Base-by-base conservation (phyloP, 371 early-diverging fungal species). In the Rhizopus delemar region DNA sequence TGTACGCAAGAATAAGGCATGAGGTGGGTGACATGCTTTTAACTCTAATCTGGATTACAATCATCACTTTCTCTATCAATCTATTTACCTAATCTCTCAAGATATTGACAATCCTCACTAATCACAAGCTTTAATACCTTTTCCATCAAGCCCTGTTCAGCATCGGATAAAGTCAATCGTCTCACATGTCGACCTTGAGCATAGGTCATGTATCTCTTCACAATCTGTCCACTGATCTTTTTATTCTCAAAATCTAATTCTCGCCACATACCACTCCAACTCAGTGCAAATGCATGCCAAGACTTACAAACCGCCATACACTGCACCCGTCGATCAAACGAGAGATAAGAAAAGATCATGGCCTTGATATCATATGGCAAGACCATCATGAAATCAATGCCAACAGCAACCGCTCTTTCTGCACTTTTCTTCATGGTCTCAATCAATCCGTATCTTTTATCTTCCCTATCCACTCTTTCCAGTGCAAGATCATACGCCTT, bases 241-340 rank as follows among this genome's bases (percentile, higher is more conserved):
- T 34, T 16, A 9, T 56, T 29, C 0, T 54, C 63, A 54, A 71
- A 74, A 3, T 68, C 66, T 34, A 78, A 22, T 29, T 71, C 56
- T 8, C 72, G 65, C 79, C 79, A 78, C 66, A 74, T 71, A 11
- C 69, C 73, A 16, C 70, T 52, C 72, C 74, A 74, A 33, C 48
- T 33, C 8, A 62, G 15, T 3, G 68, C 51, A 52, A 75, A 69
- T 0, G 46, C 13, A 31, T 69, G 66, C 79, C 79, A 78, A 1
- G 55, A 46, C n/a, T 38, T 39, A n/a, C 65, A 75, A 1, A 78
- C 79, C 3, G 43, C 56, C 49, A 70, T 65, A 28, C 76, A 78
- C 22, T 60, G 69, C 5, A 74, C 41, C 4, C 70, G 65, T 38
- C 74, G 63, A 32, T 69, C 59, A 56, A 78, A 74, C 1, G 79